These are phyloP conservation scores for Aegilops speltoides DNA, from an alignment of 176 grass and related monocot species.

Conservation along the genomic window DNA sequence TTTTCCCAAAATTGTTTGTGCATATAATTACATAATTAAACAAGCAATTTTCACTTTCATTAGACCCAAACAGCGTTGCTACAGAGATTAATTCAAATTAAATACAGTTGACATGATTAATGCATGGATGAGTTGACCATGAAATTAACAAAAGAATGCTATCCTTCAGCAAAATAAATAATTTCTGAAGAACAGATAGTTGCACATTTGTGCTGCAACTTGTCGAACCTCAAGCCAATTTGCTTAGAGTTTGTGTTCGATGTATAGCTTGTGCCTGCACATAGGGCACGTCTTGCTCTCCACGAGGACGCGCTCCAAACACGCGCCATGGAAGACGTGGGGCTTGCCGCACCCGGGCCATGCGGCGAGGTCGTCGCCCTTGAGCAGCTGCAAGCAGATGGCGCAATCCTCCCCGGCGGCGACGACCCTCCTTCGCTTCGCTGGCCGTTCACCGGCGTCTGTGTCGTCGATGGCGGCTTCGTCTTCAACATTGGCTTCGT, in stretches of 20 bases:
- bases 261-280: neutral
- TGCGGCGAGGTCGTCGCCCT: neutral
- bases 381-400: neutral
- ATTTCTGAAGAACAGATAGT: neutral
- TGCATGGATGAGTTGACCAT: neutral
- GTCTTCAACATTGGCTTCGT: neutral
- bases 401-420: neutral
- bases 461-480: neutral
- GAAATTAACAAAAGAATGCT: neutral
- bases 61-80: neutral
- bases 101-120: neutral
- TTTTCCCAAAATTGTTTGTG: neutral
- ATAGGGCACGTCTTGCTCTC: neutral
- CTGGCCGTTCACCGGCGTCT: neutral
- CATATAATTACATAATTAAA: neutral
- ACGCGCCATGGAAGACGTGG: constrained; percentile 37
- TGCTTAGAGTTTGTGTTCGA: neutral
- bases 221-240: neutral
- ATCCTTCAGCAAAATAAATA: neutral
- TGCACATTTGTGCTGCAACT: neutral
- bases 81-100: neutral
- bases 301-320: neutral
- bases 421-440: constrained; percentile 15
- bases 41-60: neutral
- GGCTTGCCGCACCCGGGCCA: constrained; percentile 27